Evolutionary conservation across 1,284 basidiomycete species (phyloP).

Genomic region (Cryptococcus sp.): DNA sequence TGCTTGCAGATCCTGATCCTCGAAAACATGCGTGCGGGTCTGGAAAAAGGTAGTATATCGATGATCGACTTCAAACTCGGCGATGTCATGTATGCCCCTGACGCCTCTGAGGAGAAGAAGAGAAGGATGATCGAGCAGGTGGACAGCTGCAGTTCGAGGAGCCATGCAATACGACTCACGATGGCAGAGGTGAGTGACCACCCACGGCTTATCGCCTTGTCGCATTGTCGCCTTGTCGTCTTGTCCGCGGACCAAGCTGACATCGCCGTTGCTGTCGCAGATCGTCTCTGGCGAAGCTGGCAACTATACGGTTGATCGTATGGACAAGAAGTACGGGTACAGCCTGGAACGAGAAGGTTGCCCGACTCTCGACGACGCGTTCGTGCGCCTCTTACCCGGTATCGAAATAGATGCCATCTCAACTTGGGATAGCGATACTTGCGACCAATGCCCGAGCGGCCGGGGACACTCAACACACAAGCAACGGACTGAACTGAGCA

Average conservation of each 20-base stretch:
- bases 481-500: too few relatives aligned
- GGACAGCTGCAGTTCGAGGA: conserved; percentile 1
- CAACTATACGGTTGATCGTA: not conserved
- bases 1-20: not conserved
- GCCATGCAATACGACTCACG: conserved; percentile 2
- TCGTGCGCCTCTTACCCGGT: conserved; percentile 9
- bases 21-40: not conserved
- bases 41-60: not conserved
- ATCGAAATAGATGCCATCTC: not conserved
- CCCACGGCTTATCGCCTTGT: not conserved
- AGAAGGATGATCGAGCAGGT: conserved; percentile 3
- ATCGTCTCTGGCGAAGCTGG: too few relatives aligned
- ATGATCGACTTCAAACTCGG: conserved; percentile 15
- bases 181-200: conserved; percentile 9
- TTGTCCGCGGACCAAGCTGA: not conserved
- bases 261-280: too few relatives aligned
- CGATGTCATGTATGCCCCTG: not conserved
- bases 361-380: conserved; percentile 3
- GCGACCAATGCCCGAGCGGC: too few relatives aligned
- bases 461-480: too few relatives aligned
- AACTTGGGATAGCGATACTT: not conserved
- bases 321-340: conserved; percentile 5
- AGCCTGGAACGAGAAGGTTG: conserved; percentile 3
- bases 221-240: not conserved
- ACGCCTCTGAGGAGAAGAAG: conserved; percentile 4